Evolutionary conservation across 352 stramenopile species (phyloP).

Genomic region (Globisporangium parvum): DNA sequence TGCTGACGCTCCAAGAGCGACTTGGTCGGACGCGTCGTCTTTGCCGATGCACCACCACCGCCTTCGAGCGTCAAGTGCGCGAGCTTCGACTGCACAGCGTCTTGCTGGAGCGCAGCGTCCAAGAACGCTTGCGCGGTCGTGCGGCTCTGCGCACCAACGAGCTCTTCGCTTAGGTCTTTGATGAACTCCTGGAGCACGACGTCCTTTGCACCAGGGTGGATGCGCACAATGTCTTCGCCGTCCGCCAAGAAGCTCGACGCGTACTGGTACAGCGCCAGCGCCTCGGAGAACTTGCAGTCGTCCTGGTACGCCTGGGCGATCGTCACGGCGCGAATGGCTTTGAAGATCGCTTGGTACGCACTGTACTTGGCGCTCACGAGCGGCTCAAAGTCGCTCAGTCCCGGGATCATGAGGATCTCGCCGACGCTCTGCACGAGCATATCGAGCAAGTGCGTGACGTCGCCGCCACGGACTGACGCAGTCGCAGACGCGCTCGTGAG

Average conservation of each 20-base stretch:
- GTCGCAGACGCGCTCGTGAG: constrained; percentile 41
- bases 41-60: background rate
- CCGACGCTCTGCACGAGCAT: constrained; percentile 78
- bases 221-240: constrained; percentile 45
- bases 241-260: constrained; percentile 54
- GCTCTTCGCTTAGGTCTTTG: constrained; percentile 48
- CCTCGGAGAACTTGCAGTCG: constrained; percentile 61
- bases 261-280: constrained; percentile 68
- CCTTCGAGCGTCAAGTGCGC: constrained; percentile 44
- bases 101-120: constrained; percentile 44
- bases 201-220: constrained; percentile 58
- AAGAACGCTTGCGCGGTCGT: constrained; percentile 72
- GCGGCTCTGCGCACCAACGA: constrained; percentile 55
- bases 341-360: constrained; percentile 66
- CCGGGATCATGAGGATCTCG: constrained; percentile 70
- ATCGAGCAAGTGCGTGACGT: constrained; percentile 75
- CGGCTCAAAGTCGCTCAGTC: constrained; percentile 44
- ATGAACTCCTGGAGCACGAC: constrained; percentile 57
- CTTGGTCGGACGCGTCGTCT: constrained; percentile 18
- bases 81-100: constrained; percentile 56
- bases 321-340: constrained; percentile 49
- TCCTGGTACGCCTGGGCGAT: constrained; percentile 65
- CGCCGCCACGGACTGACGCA: constrained; percentile 21
- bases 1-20: constrained; percentile 50
- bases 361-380: constrained; percentile 52